Conservation (phyloP, 805 yeast genomes). For the Kazachstania psychrophila region DNA sequence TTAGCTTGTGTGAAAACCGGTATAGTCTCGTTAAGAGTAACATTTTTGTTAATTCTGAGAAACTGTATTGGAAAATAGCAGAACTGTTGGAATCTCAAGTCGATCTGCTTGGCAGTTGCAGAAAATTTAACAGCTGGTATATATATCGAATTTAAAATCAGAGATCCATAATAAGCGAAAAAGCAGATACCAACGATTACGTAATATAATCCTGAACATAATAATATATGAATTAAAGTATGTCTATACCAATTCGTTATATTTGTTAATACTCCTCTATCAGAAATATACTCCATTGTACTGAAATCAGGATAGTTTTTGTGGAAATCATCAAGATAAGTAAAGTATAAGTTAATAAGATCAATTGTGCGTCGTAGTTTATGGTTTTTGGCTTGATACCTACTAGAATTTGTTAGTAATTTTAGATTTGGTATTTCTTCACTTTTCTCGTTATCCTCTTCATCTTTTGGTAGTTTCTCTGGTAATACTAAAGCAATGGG, state of each 20-base stretch:
- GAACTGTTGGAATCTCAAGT: conserved; percentile 64
- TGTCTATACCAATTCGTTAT: conserved; percentile 2
- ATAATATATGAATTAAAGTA: neutral
- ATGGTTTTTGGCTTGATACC: conserved; percentile 10
- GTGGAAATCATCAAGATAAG: conserved; percentile 14
- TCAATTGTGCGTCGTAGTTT: conserved; percentile 12
- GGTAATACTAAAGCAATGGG: conserved; percentile 58
- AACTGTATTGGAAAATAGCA: conserved; percentile 76
- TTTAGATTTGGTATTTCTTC: conserved; percentile 6
- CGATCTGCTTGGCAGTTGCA: conserved; percentile 69
- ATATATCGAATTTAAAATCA: conserved; percentile 11
- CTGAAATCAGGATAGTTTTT: conserved; percentile 8
- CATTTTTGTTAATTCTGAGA: conserved; percentile 36
- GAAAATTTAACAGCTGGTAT: conserved; percentile 31
- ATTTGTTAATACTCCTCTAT: neutral
- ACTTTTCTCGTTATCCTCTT: conserved; percentile 13
- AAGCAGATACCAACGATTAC: conserved; percentile 7
- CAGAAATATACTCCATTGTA: neutral
- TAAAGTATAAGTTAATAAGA: conserved; percentile 18
- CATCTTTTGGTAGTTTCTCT: conserved; percentile 21
- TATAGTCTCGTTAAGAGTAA: conserved; percentile 7
- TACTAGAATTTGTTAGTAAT: conserved; percentile 9
- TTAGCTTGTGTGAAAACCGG: conserved; percentile 11
- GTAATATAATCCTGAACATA: conserved; percentile 5
- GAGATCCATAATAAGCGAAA: conserved; percentile 13